These are phyloP conservation scores for Salix brachista DNA, from an alignment of 345 rosid species.

Conservation along the genomic window DNA sequence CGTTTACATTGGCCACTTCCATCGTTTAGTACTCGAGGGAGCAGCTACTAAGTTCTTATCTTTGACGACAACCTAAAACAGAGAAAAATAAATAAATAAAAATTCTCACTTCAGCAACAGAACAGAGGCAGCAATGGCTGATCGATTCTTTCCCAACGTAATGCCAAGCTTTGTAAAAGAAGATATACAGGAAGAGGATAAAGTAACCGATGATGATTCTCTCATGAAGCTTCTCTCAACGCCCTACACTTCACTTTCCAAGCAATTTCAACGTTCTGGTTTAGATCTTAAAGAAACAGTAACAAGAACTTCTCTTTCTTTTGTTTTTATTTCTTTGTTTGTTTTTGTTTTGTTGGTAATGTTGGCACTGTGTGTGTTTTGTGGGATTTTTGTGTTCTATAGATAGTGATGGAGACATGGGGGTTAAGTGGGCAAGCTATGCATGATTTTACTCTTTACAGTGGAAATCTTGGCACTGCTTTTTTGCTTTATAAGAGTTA, in stretches of 20 bases:
- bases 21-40: not conserved
- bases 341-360: not conserved
- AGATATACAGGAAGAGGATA: slow-evolving; percentile 4
- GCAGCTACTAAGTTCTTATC: not conserved
- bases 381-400: not conserved
- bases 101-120: not conserved
- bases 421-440: slow-evolving; percentile 13
- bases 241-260: slow-evolving; percentile 58
- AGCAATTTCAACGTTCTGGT: slow-evolving; percentile 52
- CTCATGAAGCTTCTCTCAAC: slow-evolving; percentile 54
- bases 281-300: slow-evolving; percentile 76
- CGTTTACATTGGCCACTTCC: not conserved
- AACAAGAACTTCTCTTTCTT: not conserved
- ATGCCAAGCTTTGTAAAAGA: slow-evolving; percentile 52
- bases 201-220: slow-evolving; percentile 31
- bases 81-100: not conserved
- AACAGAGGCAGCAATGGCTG: slow-evolving; percentile 39
- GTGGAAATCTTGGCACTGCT: slow-evolving; percentile 27
- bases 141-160: slow-evolving; percentile 58
- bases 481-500: slow-evolving; percentile 20
- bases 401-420: slow-evolving; percentile 25
- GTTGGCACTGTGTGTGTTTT: not conserved
- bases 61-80: not conserved
- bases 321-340: not conserved
- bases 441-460: slow-evolving; percentile 22